Evolutionary conservation across 108 stramenopile genomes (phyloP), one percentile per base, ranked within the genome.

Genomic region (Pseudonitzschia multiseries): DNA sequence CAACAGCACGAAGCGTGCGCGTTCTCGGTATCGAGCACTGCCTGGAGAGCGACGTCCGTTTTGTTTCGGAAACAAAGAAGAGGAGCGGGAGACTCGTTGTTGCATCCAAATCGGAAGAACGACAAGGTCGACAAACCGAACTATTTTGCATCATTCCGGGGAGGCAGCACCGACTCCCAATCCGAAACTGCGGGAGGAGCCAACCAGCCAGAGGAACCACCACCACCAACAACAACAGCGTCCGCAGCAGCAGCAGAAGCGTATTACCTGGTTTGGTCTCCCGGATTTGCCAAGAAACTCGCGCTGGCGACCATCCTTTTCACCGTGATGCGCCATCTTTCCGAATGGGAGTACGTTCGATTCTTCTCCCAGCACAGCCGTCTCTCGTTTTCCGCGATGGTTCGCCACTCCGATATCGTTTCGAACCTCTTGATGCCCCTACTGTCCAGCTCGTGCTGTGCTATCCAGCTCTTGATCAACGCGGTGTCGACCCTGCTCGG

Each of bases 361-460:
- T 48, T 48, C 46, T 48, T 48, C 46, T 3, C 46, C 18, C 46
- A 48, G 46, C 46, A 48, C 46, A 48, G 46, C 46, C 14, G 46
- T 48, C 46, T 48, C 13, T 48, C 46, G 14, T 14, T 14, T 48
- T 48, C 46, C 46, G 46, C 46, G 17, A 2, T 48, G 61, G 32
- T 26, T 14, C 27, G 20, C 36, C 17, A 31, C 31, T 40, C 36
- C 33, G 18, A 0, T 29, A 3, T 48, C 5, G 28, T 46, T 4
- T 74, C 77, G 53, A 52, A 86, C 29, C 32, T 77, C 21, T 9
- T 86, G 28, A 61, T 87, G 17, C 88, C 93, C 0, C 71, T 93
- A 15, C 57, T 93, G 43, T 81, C 87, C 5, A 85, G 85, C 66
- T 79, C 91, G 0, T 96, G 95, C 67, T 96, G 95, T 74, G 79